Base-by-base conservation (phyloP, 495 filamentous ascomycete genomes). In the Parathielavia hyrcaniae region DNA sequence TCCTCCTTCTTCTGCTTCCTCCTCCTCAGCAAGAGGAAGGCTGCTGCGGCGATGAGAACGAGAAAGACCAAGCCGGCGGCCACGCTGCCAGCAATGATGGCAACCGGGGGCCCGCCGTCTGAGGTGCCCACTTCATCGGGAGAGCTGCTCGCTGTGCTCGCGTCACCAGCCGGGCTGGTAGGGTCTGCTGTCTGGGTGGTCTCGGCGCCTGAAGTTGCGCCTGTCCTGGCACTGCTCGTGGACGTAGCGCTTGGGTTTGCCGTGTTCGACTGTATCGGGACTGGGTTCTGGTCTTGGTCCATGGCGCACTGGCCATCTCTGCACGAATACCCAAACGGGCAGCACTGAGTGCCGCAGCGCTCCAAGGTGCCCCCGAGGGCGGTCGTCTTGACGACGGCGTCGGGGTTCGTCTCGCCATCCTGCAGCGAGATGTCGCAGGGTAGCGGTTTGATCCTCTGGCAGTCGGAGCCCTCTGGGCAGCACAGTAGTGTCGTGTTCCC, bases 311-410 rank as follows among this genome's bases (percentile, higher is more conserved):
- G 53, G 44, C 75, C 60, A 17, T 64, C 61, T 23, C 73, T 67
- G 73, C 91, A 96, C 16, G 70, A 77, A 66, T 88, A 95, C 19
- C 90, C 91, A 63, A 87, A 83, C 0, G 91, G 91, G 67, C 89
- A 95, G 71, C 89, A 95, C 10, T 68, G 72, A n/a, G 50, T 58
- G 17, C 80, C 82, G 59, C 87, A 91, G 46, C 70, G 75, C 45
- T 73, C 70, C 13, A 91, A 73, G 14, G 73, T 60, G 2, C 75
- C 77, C 16, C 75, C 65, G 12, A 89, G 73, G 10, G 79, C 77
- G 16, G 83, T 89, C n/a, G 86, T 88, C 63, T 89, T 88, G 54
- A 93, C 70, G 9, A 77, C 68, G 26, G 80, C 85, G 4, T 75
- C 69, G n/a, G 88, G 85, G 54, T 85, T 70, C 16, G 69, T 53